Evolutionary conservation across 495 filamentous ascomycete species (phyloP), one percentile per base, ranked within the genome.

Genomic region (Podospora anserina): DNA sequence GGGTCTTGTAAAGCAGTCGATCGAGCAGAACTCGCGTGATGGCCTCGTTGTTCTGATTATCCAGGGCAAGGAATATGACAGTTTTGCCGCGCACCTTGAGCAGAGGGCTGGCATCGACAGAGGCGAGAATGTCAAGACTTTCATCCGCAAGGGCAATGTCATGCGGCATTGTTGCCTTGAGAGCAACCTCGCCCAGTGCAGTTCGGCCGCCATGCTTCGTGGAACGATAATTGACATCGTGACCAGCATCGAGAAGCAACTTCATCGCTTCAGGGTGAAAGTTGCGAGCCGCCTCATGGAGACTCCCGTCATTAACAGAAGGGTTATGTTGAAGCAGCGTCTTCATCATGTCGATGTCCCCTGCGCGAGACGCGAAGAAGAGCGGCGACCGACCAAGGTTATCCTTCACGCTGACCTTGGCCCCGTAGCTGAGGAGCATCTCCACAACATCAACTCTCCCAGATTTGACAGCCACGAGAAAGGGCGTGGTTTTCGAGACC

Each of bases 191-290:
- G 0, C 77, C 81, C 20, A 83, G 75, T 3, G 80, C 79, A 5
- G 77, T 82, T 7, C 80, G 79, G 0, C 81, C 80, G 4, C 72
- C 77, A 27, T 83, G 81, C 20, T 76, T 71, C 13, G 74, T 74
- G 26, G 79, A 82, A 2, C 80, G 67, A 64, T 79, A 81, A 63
- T 83, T 81, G 18, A 77, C 70, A 44, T 83, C 80, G 56, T 83
- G 80, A 19, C 74, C 77, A 49, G 75, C 77, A 1, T 79, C 72
- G 2, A 83, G 63, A 11, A 83, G 66, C 7, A 82, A 71, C 28
- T 77, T 71, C 73, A 81, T 81, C 2, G 72, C 74, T 27, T 71
- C 72, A 0, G 76, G 26, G 27, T 81, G 77, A 23, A 83, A 80
- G 39, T 76, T 70, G 3, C 80, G 75, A 6, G 81, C 69, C 1